Percentiles rank a stretch among this genome's conserved stretches.
Evolutionary conservation across 768 basidiomycete genomes (phyloP).

Genomic region (Hericium coralloides): DNA sequence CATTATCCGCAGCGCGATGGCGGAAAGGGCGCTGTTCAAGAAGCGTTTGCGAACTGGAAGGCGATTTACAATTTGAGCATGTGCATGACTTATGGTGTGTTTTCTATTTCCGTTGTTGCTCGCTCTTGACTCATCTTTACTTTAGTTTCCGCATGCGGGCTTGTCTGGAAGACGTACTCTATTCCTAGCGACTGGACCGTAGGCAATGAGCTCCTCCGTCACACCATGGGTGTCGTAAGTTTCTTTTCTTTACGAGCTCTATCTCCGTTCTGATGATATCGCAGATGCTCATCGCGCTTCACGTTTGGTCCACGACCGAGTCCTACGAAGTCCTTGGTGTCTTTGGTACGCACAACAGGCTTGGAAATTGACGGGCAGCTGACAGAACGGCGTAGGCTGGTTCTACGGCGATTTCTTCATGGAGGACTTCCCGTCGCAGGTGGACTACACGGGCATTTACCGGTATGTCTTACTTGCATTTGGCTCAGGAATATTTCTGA

Average conservation of each 20-base stretch:
- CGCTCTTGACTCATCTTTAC: background rate
- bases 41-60: conserved; percentile 97
- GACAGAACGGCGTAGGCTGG: conserved; percentile 60
- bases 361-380: background rate
- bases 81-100: conserved; percentile 89
- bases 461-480: conserved; percentile 39
- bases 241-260: background rate
- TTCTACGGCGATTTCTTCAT: conserved; percentile 98
- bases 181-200: conserved; percentile 80
- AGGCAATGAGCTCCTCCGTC: conserved; percentile 78
- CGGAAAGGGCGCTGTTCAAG: conserved; percentile 72
- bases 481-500: background rate
- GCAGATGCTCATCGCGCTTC: conserved; percentile 76
- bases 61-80: conserved; percentile 83
- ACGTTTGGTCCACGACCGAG: conserved; percentile 86
- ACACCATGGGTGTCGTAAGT: conserved; percentile 81
- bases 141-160: conserved; percentile 72
- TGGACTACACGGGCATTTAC: conserved; percentile 97
- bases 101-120: background rate
- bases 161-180: conserved; percentile 87
- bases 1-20: conserved; percentile 69
- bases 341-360: conserved; percentile 50
- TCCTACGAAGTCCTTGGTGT: conserved; percentile 90
- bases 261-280: background rate
- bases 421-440: conserved; percentile 80